Evolutionary conservation across 192 early-diverging fungal genomes (phyloP).

Genomic region (Rhizoclosmatium sp.): DNA sequence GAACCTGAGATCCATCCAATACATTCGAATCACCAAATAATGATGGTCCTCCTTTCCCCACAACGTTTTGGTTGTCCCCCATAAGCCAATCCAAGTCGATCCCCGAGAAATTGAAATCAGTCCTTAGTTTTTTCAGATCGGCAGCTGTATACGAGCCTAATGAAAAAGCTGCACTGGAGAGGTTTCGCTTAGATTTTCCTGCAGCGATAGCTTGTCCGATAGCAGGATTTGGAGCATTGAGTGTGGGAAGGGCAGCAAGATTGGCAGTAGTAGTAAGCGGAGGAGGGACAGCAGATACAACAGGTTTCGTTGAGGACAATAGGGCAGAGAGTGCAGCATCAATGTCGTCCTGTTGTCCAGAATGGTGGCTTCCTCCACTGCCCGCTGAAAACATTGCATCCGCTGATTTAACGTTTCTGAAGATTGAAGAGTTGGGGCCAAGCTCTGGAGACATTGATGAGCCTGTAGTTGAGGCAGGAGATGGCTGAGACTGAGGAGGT

Average conservation of each 20-base stretch:
- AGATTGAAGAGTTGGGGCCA: not conserved
- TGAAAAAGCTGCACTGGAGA: constrained; percentile 53
- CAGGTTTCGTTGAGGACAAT: not conserved
- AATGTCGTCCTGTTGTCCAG: constrained; percentile 2
- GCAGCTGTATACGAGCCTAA: constrained; percentile 48
- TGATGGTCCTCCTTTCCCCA: not conserved
- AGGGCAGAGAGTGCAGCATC: constrained; percentile 20
- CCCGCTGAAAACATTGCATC: constrained; percentile 11
- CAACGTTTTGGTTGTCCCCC: not conserved
- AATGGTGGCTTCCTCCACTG: too few species aligned
- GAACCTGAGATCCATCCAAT: not conserved
- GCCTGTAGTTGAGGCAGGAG: not conserved
- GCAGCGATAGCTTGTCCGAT: not conserved
- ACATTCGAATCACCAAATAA: not conserved
- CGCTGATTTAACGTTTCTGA: constrained; percentile 1
- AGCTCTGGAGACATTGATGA: not conserved
- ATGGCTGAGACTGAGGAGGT: not conserved
- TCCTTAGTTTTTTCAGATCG: constrained; percentile 52
- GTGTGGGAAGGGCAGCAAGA: not conserved
- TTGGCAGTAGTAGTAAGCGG: not conserved
- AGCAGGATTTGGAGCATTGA: too few species aligned
- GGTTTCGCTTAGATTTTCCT: constrained; percentile 39
- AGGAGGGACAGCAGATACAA: not conserved
- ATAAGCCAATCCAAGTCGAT: constrained; percentile 32
- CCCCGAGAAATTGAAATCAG: constrained; percentile 40